Percentiles rank a stretch among this genome's conserved stretches.
Evolutionary conservation across 495 filamentous ascomycete genomes (phyloP).

Genomic region (Extremus antarcticus): DNA sequence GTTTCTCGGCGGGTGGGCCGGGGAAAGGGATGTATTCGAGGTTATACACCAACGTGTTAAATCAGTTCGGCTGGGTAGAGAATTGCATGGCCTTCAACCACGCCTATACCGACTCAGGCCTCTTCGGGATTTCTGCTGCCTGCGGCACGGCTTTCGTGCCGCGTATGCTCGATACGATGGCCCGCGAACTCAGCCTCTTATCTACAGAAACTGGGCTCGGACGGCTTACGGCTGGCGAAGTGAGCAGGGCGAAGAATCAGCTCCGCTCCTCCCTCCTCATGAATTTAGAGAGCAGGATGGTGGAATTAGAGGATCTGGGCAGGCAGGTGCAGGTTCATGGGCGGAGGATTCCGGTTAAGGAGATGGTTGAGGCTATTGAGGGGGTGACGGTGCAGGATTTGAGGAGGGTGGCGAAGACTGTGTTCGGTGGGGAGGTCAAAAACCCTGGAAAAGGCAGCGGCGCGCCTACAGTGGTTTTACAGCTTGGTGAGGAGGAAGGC

Average conservation of each 20-base stretch:
- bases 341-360: constrained; percentile 73
- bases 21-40: constrained; percentile 99
- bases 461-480: constrained; percentile 86
- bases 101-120: constrained; percentile 85
- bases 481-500: constrained; percentile 57
- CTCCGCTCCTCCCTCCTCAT: constrained; percentile 81
- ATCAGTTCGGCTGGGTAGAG: constrained; percentile 95
- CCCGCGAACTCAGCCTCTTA: constrained; percentile 70
- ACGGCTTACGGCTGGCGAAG: constrained; percentile 64
- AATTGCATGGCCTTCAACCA: constrained; percentile 93
- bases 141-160: constrained; percentile 65
- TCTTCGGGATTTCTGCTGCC: constrained; percentile 85
- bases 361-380: constrained; percentile 88
- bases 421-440: constrained; percentile 64
- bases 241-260: constrained; percentile 97
- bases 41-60: constrained; percentile 92
- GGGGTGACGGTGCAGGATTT: constrained; percentile 70
- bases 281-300: constrained; percentile 96
- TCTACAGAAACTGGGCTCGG: constrained; percentile 59
- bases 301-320: constrained; percentile 95
- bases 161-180: constrained; percentile 86
- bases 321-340: constrained; percentile 94
- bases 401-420: constrained; percentile 66
- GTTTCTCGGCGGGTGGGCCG: constrained; percentile 93
- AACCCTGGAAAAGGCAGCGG: constrained; percentile 75